Conservation (phyloP, 2,329 filamentous ascomycete genomes). For the Intubia oerlemansii region DNA sequence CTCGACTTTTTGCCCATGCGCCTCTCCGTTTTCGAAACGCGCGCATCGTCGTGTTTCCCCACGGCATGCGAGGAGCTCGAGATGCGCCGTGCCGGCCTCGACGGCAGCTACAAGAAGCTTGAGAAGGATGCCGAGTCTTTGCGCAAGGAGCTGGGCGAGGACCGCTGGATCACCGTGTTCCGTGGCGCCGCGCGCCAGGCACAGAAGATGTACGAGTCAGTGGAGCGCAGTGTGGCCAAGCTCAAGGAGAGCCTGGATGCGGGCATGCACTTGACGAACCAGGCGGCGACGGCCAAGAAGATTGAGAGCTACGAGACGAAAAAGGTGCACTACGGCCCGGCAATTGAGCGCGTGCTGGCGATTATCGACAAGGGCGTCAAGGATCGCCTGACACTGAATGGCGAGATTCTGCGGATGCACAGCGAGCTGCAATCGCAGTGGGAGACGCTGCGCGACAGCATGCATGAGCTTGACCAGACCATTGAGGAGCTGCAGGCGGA, state of each 20-base stretch:
- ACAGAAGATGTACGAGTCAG: conserved; percentile 90
- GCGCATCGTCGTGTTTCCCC: conserved; percentile 62
- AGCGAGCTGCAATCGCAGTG: conserved; percentile 71
- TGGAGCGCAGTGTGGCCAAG: conserved; percentile 69
- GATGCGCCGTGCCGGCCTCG: conserved; percentile 49
- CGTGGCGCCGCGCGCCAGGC: conserved; percentile 80
- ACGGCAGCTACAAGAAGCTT: conserved; percentile 71
- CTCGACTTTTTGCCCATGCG: conserved; percentile 94
- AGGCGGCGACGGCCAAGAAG: conserved; percentile 51
- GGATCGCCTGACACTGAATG: conserved; percentile 88
- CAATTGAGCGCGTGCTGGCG: conserved; percentile 72
- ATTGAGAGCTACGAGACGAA: conserved; percentile 90
- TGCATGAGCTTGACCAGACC: conserved; percentile 52
- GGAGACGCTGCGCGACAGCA: conserved; percentile 53
- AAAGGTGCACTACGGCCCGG: conserved; percentile 80
- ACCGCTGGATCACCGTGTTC: conserved; percentile 91
- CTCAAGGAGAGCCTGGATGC: conserved; percentile 61
- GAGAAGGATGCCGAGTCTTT: conserved; percentile 80
- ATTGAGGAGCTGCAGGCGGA: conserved; percentile 52
- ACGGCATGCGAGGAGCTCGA: conserved; percentile 81
- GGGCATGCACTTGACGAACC: conserved; percentile 51
- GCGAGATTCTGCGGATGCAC: conserved; percentile 74
- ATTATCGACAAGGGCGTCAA: conserved; percentile 94
- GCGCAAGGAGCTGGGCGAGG: conserved; percentile 77
- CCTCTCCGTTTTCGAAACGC: conserved; percentile 62